Evolutionary conservation across 2,329 filamentous ascomycete species (phyloP), one percentile per base, ranked within the genome.

Genomic region (Myotisia sp.): DNA sequence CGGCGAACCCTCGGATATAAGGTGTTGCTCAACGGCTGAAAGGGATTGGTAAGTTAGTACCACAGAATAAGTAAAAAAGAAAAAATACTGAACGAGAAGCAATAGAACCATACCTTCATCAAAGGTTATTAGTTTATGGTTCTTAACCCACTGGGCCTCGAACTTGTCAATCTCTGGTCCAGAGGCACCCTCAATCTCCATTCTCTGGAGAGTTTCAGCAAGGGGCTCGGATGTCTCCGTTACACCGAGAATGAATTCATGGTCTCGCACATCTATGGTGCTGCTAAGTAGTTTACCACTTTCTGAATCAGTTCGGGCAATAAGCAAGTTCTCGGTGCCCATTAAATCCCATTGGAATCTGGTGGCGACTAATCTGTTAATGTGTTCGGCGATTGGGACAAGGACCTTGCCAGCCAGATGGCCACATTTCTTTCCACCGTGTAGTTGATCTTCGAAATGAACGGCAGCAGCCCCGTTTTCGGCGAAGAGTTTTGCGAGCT

Each of bases 301-400:
- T 59, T 95, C 90, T 1, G 85, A 92, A 57, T 98, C 90, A 1
- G 90, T 95, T 38, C 90, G 77, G 2, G 90, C 90, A 52, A 98
- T 90, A 26, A 95, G 75, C 3, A 95, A 69, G 55, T 92, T 95
- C 63, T 98, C 90, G 34, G 74, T 77, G 29, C 87, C 90, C 87
- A 98, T 95, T 47, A 94, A 69, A 51, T 98, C 90, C 87, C 87
- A 98, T 53, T 98, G 90, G 63, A 93, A 94, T 39, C 90, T 77
- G 3, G 87, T 77, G 2, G 90, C 86, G 13, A 85, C 77, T 3
- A 98, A 74, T 18, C 90, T 78, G 63, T 93, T 94, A 66, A 95
- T 92, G 63, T 98, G 90, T 55, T 95, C 90, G 40, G 85, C 81
- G 1, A 86, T 75, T 0, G 90, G 87, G 2, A 95, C 90, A 6